These are phyloP conservation scores for Coemansia javaensis DNA, from an alignment of 192 early-diverging fungal genomes.

Conservation along the genomic window DNA sequence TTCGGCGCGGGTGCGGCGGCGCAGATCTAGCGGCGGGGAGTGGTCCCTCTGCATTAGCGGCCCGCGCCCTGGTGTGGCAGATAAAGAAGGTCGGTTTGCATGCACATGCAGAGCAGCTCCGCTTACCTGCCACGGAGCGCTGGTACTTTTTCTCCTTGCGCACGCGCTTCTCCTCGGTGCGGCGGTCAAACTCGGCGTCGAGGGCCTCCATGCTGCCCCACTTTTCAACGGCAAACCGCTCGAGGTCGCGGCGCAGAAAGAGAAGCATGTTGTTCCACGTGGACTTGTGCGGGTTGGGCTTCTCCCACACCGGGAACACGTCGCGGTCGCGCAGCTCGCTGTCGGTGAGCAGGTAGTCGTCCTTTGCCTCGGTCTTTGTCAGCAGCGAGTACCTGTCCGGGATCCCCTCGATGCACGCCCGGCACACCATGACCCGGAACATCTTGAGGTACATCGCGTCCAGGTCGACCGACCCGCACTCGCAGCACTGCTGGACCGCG, in stretches of 20 bases:
- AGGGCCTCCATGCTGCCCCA: slow-evolving; percentile 84
- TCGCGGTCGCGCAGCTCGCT: slow-evolving; percentile 82
- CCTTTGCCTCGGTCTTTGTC: slow-evolving; percentile 93
- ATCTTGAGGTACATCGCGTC: slow-evolving; percentile 67
- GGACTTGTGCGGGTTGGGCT: slow-evolving; percentile 90
- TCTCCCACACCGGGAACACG: slow-evolving; percentile 75
- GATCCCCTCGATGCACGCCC: slow-evolving; percentile 62
- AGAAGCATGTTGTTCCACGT: slow-evolving; percentile 98
- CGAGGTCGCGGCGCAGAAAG: slow-evolving; percentile 81
- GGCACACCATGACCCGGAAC: slow-evolving; percentile 75
- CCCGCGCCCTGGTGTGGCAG: background rate
- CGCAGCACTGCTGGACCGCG: slow-evolving; percentile 67
- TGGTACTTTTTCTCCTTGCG: slow-evolving; percentile 84
- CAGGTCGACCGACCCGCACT: slow-evolving; percentile 81
- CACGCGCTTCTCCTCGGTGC: slow-evolving; percentile 70
- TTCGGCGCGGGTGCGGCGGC: slow-evolving; percentile 73
- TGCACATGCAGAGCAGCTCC: slow-evolving; percentile 30
- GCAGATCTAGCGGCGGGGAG: slow-evolving; percentile 53
- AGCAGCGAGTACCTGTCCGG: slow-evolving; percentile 89
- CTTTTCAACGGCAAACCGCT: slow-evolving; percentile 89
- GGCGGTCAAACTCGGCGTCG: slow-evolving; percentile 81
- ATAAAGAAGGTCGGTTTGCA: slow-evolving; percentile 1
- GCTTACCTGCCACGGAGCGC: slow-evolving; percentile 55
- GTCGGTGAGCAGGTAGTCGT: slow-evolving; percentile 95
- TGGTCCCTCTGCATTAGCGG: no score